A percentile compares a stretch with the other conserved stretches of the same genome.
Evolutionary conservation across 768 basidiomycete species (phyloP).

Genomic region (Tulasnella sp.): DNA sequence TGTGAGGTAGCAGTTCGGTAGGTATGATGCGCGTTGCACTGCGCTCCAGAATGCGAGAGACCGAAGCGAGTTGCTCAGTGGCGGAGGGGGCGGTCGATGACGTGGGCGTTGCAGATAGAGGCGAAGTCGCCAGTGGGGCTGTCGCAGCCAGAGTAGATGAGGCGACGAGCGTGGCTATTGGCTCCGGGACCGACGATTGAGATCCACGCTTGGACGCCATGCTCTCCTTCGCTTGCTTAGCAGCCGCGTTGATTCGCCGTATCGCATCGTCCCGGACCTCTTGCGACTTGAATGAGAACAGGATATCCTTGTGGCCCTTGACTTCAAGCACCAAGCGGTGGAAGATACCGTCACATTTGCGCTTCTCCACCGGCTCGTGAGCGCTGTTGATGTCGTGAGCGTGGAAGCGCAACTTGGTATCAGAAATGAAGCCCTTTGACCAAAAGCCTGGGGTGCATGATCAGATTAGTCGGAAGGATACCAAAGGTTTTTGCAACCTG

Average conservation of each 20-base stretch:
- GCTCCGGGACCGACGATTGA: background rate
- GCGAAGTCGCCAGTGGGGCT: background rate
- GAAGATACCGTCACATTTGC: slow-evolving; percentile 3
- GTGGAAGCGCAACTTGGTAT: slow-evolving; percentile 34
- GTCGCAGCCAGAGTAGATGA: slow-evolving; percentile 5
- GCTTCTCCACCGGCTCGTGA: slow-evolving; percentile 14
- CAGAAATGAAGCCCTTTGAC: slow-evolving; percentile 28
- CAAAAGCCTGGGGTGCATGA: slow-evolving; percentile 29
- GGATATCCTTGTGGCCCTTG: slow-evolving; percentile 35
- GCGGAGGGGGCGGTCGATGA: background rate
- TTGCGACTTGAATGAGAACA: slow-evolving; percentile 38
- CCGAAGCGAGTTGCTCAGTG: slow-evolving; percentile 24
- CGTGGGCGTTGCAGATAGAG: background rate
- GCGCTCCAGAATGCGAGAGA: slow-evolving; percentile 38
- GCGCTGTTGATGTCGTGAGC: slow-evolving; percentile 30
- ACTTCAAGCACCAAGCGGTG: slow-evolving; percentile 35
- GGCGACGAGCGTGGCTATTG: slow-evolving; percentile 10
- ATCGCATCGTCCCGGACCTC: slow-evolving; percentile 36
- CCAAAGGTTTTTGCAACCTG: background rate
- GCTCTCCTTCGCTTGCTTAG: slow-evolving; percentile 1
- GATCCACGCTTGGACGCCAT: background rate
- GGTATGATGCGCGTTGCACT: slow-evolving; percentile 28
- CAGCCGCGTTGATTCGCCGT: slow-evolving; percentile 25
- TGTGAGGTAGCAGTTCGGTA: slow-evolving; percentile 21
- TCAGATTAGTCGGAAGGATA: background rate